Evolutionary conservation across 352 stramenopile species (phyloP).

Genomic region (Phytopythium boreale): DNA sequence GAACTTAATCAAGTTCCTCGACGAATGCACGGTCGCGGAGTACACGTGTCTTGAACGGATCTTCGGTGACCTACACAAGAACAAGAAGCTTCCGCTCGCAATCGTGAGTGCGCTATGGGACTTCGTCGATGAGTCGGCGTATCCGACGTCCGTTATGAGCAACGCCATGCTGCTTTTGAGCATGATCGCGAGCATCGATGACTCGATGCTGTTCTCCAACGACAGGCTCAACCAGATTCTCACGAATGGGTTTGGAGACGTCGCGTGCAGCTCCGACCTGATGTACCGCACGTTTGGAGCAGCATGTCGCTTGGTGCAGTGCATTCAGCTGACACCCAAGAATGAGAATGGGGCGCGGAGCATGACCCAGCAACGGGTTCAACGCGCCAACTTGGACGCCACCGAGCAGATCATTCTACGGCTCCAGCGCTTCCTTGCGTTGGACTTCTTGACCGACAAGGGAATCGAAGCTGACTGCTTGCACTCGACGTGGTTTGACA

Average conservation of each 20-base stretch:
- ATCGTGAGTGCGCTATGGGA: constrained; percentile 70
- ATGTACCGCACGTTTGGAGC: constrained; percentile 54
- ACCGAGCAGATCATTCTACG: constrained; percentile 89
- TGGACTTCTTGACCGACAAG: constrained; percentile 80
- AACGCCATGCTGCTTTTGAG: constrained; percentile 61
- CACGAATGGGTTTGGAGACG: constrained; percentile 50
- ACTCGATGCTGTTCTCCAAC: constrained; percentile 59
- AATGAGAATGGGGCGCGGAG: constrained; percentile 25
- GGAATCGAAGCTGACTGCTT: constrained; percentile 38
- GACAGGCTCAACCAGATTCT: constrained; percentile 55
- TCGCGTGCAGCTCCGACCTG: constrained; percentile 44
- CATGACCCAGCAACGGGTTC: constrained; percentile 42
- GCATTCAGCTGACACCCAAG: constrained; percentile 55
- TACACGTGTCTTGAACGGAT: constrained; percentile 79
- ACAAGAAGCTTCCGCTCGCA: constrained; percentile 53
- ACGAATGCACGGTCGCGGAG: constrained; percentile 75
- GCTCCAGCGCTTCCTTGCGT: constrained; percentile 81
- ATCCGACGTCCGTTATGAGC: constrained; percentile 52
- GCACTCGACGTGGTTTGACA: constrained; percentile 90
- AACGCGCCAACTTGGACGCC: constrained; percentile 80
- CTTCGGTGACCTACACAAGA: constrained; percentile 55
- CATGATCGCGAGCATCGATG: constrained; percentile 68
- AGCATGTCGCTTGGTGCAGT: constrained; percentile 62
- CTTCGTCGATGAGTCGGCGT: constrained; percentile 58
- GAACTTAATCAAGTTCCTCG: constrained; percentile 71